Conservation (phyloP, 2,329 filamentous ascomycete species). For the Colletotrichum theobromicola region DNA sequence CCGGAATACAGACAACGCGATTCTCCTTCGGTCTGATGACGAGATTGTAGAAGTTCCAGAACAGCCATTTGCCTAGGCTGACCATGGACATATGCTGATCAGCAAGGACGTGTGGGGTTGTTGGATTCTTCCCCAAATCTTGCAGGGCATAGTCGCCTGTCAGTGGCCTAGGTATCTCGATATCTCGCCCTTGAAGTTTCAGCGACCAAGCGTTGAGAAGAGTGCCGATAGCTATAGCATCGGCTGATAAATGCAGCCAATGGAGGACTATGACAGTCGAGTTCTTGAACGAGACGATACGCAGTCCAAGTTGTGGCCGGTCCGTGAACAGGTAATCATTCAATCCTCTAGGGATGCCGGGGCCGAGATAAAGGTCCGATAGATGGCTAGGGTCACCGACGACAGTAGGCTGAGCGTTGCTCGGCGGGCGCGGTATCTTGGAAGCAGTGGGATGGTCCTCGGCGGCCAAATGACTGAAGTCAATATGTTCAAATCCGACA, state of each 20-base stretch:
- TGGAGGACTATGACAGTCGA: conserved; percentile 43
- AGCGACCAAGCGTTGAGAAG: not conserved
- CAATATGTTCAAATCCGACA: conserved; percentile 36
- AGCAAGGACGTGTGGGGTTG: not conserved
- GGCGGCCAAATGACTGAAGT: conserved; percentile 30
- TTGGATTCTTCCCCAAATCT: not conserved
- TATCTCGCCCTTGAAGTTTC: not conserved
- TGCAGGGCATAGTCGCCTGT: not conserved
- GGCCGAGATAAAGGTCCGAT: not conserved
- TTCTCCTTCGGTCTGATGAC: not conserved
- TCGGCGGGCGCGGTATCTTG: conserved; percentile 28
- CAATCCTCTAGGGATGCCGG: conserved; percentile 27
- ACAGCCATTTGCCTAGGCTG: not conserved
- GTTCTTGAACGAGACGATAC: conserved; percentile 46
- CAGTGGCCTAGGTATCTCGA: not conserved
- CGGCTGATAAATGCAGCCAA: conserved; percentile 45
- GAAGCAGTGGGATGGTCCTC: conserved; percentile 38
- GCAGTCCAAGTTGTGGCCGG: conserved; percentile 43
- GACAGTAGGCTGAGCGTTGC: conserved; percentile 25
- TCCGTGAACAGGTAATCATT: conserved; percentile 42
- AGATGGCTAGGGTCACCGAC: conserved; percentile 26
- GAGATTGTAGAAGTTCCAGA: not conserved
- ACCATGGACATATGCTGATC: not conserved
- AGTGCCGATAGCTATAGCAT: conserved; percentile 38
- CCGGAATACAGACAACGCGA: not conserved